phyloP scores from a whole-genome alignment of 306 rosid genomes.

The Cicer bijugum region DNA sequence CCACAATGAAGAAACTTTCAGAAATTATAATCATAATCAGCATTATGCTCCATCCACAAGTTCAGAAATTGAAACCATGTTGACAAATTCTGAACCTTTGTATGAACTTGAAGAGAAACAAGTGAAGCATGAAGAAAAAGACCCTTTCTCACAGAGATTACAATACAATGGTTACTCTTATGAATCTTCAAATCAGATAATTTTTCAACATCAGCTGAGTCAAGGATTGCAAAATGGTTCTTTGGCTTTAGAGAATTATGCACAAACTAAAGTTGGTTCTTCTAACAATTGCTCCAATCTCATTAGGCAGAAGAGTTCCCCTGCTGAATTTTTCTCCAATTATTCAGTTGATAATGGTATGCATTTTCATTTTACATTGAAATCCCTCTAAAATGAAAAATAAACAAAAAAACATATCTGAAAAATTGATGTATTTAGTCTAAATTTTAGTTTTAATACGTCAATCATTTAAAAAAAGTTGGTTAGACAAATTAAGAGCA shows the following conservation, averaged over 20 bases:
- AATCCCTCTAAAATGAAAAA: too few species aligned
- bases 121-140: constrained; percentile 62
- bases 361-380: neutral
- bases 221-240: constrained; percentile 43
- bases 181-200: constrained; percentile 49
- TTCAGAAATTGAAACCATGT: constrained; percentile 65
- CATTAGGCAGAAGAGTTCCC: constrained; percentile 74
- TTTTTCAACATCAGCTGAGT: constrained; percentile 54
- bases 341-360: constrained; percentile 61
- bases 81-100: constrained; percentile 41
- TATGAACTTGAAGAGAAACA: constrained; percentile 37
- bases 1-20: constrained; percentile 46
- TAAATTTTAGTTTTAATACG: too few species aligned
- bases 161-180: constrained; percentile 46
- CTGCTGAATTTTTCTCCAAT: constrained; percentile 67
- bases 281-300: constrained; percentile 56
- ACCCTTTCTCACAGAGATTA: constrained; percentile 51
- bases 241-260: too few species aligned
- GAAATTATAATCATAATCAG: neutral
- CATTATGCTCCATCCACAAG: constrained; percentile 52
- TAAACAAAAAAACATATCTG: too few species aligned
- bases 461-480: neutral
- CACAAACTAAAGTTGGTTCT: neutral
- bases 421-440: too few species aligned
- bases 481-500: neutral